These are phyloP conservation scores for Hanseniaspora jakobsenii DNA, from an alignment of 805 yeast species.

Conservation along the genomic window DNA sequence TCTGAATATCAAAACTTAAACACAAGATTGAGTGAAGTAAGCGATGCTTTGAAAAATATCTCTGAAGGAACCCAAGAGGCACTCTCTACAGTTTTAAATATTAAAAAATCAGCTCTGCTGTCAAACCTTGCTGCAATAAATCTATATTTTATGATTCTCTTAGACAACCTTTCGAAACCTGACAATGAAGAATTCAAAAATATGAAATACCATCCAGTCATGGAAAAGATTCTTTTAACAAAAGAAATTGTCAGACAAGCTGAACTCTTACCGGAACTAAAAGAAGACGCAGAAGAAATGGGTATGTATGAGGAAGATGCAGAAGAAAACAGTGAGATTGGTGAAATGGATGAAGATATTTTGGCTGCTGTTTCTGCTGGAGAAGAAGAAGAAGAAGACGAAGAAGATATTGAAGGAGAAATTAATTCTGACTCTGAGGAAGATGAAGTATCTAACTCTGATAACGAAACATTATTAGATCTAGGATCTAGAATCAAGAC, in stretches of 20 bases:
- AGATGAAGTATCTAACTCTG: slow-evolving; percentile 21
- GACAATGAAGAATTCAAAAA: slow-evolving; percentile 42
- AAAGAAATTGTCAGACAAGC: slow-evolving; percentile 89
- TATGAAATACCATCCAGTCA: slow-evolving; percentile 79
- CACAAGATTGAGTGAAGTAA: slow-evolving; percentile 33
- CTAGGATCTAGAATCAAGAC: slow-evolving; percentile 23
- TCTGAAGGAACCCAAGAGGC: neutral
- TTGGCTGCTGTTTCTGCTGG: slow-evolving; percentile 19
- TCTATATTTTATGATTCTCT: slow-evolving; percentile 65
- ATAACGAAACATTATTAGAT: slow-evolving; percentile 23
- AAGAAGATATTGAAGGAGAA: slow-evolving; percentile 16
- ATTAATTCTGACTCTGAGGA: slow-evolving; percentile 22
- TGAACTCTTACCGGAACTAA: slow-evolving; percentile 34
- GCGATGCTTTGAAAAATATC: slow-evolving; percentile 20
- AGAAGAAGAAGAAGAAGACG: slow-evolving; percentile 23
- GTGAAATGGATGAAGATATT: slow-evolving; percentile 20
- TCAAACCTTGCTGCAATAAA: slow-evolving; percentile 67
- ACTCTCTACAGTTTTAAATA: slow-evolving; percentile 25
- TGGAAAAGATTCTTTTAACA: slow-evolving; percentile 72
- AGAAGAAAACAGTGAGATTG: slow-evolving; percentile 17
- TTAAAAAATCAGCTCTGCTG: slow-evolving; percentile 59
- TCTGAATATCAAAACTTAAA: slow-evolving; percentile 43
- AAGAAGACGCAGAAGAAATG: slow-evolving; percentile 20
- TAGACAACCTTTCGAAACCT: slow-evolving; percentile 37
- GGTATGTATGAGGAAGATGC: slow-evolving; percentile 24